These are phyloP conservation scores for Dovyalis caffra DNA, from an alignment of 345 rosid genomes.

Conservation along the genomic window DNA sequence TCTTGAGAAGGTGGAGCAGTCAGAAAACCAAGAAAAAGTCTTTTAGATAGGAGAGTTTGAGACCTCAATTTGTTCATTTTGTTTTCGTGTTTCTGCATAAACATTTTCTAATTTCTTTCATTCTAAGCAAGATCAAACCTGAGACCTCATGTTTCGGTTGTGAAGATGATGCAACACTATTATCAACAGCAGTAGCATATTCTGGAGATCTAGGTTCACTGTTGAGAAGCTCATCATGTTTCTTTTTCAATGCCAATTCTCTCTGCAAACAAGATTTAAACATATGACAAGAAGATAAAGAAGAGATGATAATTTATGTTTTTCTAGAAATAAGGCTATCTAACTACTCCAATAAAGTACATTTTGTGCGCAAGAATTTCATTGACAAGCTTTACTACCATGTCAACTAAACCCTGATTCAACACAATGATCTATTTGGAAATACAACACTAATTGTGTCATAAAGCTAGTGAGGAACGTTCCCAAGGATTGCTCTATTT, in stretches of 20 bases:
- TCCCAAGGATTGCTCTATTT: background rate
- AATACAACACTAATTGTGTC: too few relatives aligned
- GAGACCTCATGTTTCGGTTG: conserved; percentile 29
- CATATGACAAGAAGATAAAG: background rate
- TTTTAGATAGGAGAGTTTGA: conserved; percentile 7
- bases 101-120: conserved; percentile 4
- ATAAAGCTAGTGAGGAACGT: background rate
- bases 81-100: conserved; percentile 13
- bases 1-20: conserved; percentile 40
- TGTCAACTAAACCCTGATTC: too few relatives aligned
- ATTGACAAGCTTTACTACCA: background rate
- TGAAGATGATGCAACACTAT: conserved; percentile 12
- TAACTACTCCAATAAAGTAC: background rate
- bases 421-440: too few relatives aligned
- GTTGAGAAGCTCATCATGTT: conserved; percentile 48
- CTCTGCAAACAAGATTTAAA: conserved; percentile 50
- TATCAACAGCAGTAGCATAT: conserved; percentile 21
- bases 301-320: background rate
- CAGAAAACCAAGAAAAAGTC: conserved; percentile 31
- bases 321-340: too few relatives aligned
- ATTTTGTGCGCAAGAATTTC: background rate
- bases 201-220: conserved; percentile 30
- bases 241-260: conserved; percentile 74
- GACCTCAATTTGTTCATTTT: background rate
- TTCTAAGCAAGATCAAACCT: conserved; percentile 51